A percentile compares a stretch with the other conserved stretches of the same genome.
Evolutionary conservation across 371 early-diverging fungal genomes (phyloP).

Genomic region (Mortierella sp.): DNA sequence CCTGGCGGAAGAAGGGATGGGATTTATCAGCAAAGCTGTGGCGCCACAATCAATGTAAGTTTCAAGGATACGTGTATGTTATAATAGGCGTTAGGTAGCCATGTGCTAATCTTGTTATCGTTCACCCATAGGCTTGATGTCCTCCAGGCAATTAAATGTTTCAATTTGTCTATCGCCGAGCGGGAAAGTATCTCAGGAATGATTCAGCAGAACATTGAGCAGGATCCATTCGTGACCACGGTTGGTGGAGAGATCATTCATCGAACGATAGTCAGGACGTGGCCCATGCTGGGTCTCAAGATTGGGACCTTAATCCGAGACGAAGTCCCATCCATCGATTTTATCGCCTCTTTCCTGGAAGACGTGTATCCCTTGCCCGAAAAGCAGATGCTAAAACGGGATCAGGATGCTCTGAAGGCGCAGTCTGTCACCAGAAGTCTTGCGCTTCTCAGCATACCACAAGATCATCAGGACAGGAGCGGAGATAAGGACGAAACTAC

Average conservation of each 20-base stretch:
- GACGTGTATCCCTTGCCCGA: slow-evolving; percentile 27
- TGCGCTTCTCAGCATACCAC: slow-evolving; percentile 11
- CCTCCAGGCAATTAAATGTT: slow-evolving; percentile 9
- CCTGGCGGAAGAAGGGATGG: slow-evolving; percentile 19
- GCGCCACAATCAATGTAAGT: slow-evolving; percentile 23
- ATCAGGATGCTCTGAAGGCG: not conserved
- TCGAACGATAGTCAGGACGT: slow-evolving; percentile 7
- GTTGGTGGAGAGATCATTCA: not conserved
- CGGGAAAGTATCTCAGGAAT: slow-evolving; percentile 7
- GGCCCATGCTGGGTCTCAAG: slow-evolving; percentile 1
- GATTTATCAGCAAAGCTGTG: not conserved
- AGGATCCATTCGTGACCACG: slow-evolving; percentile 9
- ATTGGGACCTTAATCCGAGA: slow-evolving; percentile 10
- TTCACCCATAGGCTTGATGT: slow-evolving; percentile 13
- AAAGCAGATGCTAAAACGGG: not conserved
- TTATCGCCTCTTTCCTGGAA: slow-evolving; percentile 7
- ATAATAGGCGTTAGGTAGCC: too few species aligned
- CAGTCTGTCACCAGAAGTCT: slow-evolving; percentile 4
- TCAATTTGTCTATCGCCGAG: slow-evolving; percentile 1
- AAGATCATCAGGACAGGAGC: not conserved
- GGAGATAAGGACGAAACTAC: not conserved
- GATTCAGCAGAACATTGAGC: slow-evolving; percentile 14
- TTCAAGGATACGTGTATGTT: too few species aligned
- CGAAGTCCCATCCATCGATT: slow-evolving; percentile 1
- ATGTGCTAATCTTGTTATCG: not conserved